These are phyloP conservation scores for Phytophthora pluvialis DNA, from an alignment of 352 stramenopile species.

Conservation along the genomic window DNA sequence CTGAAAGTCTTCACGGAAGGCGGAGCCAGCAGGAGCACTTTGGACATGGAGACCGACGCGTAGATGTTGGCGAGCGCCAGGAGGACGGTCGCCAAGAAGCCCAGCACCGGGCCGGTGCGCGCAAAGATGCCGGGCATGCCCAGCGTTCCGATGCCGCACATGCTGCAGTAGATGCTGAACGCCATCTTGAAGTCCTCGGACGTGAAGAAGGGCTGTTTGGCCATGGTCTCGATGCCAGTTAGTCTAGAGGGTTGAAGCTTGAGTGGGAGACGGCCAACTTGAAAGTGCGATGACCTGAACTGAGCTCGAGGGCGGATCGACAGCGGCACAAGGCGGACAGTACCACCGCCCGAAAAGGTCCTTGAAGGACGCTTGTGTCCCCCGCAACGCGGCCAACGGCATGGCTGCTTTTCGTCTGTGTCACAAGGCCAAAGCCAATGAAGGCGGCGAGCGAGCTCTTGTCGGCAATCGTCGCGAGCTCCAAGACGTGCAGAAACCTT, in stretches of 20 bases:
- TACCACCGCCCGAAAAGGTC: conserved; percentile 10
- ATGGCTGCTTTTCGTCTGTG: conserved; percentile 8
- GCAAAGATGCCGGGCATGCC: conserved; percentile 63
- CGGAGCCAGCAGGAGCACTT: conserved; percentile 36
- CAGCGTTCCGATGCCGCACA: conserved; percentile 67
- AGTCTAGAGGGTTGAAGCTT: conserved; percentile 3
- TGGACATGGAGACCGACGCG: conserved; percentile 37
- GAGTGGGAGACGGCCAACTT: conserved; percentile 18
- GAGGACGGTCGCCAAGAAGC: conserved; percentile 50
- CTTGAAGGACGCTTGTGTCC: conserved; percentile 20
- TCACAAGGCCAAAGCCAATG: conserved; percentile 22
- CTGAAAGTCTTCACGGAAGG: conserved; percentile 29
- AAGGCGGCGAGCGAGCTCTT: background rate
- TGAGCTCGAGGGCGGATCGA: background rate
- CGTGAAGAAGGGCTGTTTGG: conserved; percentile 31
- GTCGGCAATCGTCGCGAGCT: conserved; percentile 10
- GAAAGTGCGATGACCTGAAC: conserved; percentile 18
- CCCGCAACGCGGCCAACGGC: conserved; percentile 13
- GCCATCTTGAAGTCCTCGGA: conserved; percentile 33
- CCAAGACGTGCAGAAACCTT: conserved; percentile 22
- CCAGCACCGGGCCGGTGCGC: conserved; percentile 49
- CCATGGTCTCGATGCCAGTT: conserved; percentile 41
- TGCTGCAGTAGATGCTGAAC: conserved; percentile 53
- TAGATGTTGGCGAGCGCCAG: conserved; percentile 54
- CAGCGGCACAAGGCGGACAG: background rate